Percentiles rank a stretch among this genome's conserved stretches.
These are phyloP conservation scores for Sinapis alba DNA, from an alignment of 441 rosid genomes.

Conservation along the genomic window DNA sequence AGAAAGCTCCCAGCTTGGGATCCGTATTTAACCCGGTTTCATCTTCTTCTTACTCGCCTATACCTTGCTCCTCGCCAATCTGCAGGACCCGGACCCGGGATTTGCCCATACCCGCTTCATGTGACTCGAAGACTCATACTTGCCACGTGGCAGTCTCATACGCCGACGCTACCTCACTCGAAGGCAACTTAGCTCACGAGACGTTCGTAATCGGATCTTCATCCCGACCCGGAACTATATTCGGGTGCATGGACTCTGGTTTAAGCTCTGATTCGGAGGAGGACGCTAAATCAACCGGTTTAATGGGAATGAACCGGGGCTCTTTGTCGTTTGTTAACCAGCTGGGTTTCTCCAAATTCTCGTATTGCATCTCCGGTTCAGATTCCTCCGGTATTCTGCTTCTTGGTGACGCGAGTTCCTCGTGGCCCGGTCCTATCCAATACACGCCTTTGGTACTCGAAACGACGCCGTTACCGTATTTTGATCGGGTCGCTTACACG, in stretches of 20 bases:
- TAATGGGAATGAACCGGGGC: constrained; percentile 67
- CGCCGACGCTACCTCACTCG: constrained; percentile 54
- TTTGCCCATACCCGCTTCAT: constrained; percentile 45
- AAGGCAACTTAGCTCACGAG: constrained; percentile 54
- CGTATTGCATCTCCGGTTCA: constrained; percentile 60
- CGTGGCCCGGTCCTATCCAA: too few species aligned
- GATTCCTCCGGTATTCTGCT: constrained; percentile 52
- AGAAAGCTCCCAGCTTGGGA: too few species aligned
- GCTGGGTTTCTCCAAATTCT: constrained; percentile 54
- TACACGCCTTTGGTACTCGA: constrained; percentile 49
- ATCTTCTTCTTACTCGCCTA: constrained; percentile 46
- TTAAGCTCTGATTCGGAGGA: constrained; percentile 50
- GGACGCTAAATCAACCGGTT: constrained; percentile 52
- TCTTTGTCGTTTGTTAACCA: constrained; percentile 57
- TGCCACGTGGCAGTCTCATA: constrained; percentile 52
- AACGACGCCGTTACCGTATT: constrained; percentile 53
- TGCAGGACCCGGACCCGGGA: constrained; percentile 50
- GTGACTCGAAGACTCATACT: too few species aligned
- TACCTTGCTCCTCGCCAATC: constrained; percentile 52
- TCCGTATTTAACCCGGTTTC: too few species aligned
- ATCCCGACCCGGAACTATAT: constrained; percentile 38
- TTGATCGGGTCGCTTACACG: constrained; percentile 58
- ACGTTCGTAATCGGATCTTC: constrained; percentile 42
- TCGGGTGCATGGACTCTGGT: constrained; percentile 66
- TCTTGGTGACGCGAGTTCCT: constrained; percentile 50